Conservation (phyloP, 108 stramenopile genomes). For the Aurantiochytrium sp. region DNA sequence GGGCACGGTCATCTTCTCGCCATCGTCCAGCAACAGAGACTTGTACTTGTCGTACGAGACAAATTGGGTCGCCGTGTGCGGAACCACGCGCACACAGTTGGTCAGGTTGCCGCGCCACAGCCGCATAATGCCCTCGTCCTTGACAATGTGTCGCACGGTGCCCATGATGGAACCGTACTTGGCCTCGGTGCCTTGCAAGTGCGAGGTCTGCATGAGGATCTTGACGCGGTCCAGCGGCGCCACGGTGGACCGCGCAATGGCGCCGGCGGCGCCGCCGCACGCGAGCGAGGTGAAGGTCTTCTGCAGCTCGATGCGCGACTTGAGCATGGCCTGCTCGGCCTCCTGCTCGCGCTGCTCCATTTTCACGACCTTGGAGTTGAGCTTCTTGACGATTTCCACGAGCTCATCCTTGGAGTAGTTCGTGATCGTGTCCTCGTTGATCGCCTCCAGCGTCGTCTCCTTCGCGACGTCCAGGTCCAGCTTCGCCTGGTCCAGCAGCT, state of each 20-base stretch:
- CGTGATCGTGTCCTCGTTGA: neutral
- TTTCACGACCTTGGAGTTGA: neutral
- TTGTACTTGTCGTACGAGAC: neutral
- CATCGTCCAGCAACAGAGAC: neutral
- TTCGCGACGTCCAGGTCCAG: neutral
- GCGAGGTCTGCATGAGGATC: conserved; percentile 16
- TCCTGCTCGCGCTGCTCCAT: neutral
- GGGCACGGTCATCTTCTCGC: conserved; percentile 14
- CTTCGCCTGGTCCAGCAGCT: neutral
- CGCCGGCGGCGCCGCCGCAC: conserved; percentile 29
- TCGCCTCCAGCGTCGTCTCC: neutral
- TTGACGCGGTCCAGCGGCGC: conserved; percentile 34
- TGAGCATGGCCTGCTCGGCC: neutral
- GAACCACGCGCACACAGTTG: conserved; percentile 33
- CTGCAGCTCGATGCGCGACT: neutral
- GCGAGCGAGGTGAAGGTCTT: neutral
- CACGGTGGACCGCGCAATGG: neutral
- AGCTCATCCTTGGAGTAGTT: neutral
- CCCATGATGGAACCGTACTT: neutral
- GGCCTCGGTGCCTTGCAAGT: neutral
- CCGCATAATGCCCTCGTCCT: neutral
- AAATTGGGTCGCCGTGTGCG: neutral
- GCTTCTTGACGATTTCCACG: neutral
- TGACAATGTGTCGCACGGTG: neutral
- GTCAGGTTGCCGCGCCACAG: conserved; percentile 36